A percentile compares a stretch with the other conserved stretches of the same genome.
These are phyloP conservation scores for Blechomonas ayalai DNA, from an alignment of 208 protist species.

Conservation along the genomic window DNA sequence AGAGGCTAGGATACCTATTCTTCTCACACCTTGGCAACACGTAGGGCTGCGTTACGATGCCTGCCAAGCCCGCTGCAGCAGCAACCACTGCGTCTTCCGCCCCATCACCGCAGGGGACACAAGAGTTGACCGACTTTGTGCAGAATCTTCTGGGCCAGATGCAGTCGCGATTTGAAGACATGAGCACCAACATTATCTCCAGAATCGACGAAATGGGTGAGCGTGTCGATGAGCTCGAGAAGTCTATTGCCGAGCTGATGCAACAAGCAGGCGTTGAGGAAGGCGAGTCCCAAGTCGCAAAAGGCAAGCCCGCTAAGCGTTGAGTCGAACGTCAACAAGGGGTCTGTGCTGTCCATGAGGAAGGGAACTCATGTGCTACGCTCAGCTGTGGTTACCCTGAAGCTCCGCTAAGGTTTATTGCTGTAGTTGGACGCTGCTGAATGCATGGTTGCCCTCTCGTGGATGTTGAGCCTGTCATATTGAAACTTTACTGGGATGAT, in stretches of 20 bases:
- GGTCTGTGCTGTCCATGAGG: too few species aligned
- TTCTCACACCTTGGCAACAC: too few species aligned
- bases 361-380: too few species aligned
- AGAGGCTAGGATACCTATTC: too few species aligned
- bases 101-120: slow-evolving; percentile 47
- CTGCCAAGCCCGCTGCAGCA: neutral
- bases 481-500: too few species aligned
- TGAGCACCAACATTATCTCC: slow-evolving; percentile 90
- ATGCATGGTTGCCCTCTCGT: too few species aligned
- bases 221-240: slow-evolving; percentile 92
- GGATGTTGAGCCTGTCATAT: too few species aligned
- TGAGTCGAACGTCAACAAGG: too few species aligned
- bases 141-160: slow-evolving; percentile 93
- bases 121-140: slow-evolving; percentile 91
- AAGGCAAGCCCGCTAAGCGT: slow-evolving; percentile 8
- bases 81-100: slow-evolving; percentile 1
- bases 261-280: slow-evolving; percentile 89
- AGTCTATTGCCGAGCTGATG: slow-evolving; percentile 93
- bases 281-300: slow-evolving; percentile 26
- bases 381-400: too few species aligned
- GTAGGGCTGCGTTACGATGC: too few species aligned
- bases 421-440: too few species aligned
- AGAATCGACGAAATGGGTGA: slow-evolving; percentile 93
- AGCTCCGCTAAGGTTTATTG: too few species aligned
- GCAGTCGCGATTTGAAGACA: slow-evolving; percentile 93